phyloP scores from a whole-genome alignment of 805 yeast species.

The Middelhovenomyces tepae region DNA sequence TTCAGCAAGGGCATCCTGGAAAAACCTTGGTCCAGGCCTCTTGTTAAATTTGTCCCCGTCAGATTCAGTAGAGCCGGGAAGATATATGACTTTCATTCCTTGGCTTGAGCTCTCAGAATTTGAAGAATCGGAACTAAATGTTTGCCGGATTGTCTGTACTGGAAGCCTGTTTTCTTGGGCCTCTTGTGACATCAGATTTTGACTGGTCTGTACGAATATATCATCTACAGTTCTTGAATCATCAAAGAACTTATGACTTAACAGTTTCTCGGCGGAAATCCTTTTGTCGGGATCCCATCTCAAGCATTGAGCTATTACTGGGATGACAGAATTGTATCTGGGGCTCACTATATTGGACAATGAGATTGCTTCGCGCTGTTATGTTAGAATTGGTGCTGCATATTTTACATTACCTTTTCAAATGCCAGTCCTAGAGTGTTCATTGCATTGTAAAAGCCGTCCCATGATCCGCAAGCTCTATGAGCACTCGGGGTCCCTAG shows the following conservation, averaged over 20 bases:
- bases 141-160: too few relatives aligned
- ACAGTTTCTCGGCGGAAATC: slow-evolving; percentile 13
- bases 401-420: slow-evolving; percentile 4
- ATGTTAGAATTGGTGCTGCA: not conserved
- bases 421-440: slow-evolving; percentile 13
- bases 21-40: too few relatives aligned
- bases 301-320: slow-evolving; percentile 35
- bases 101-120: too few relatives aligned
- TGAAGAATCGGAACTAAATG: too few relatives aligned
- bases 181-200: too few relatives aligned
- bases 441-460: slow-evolving; percentile 6
- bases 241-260: slow-evolving; percentile 11
- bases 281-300: slow-evolving; percentile 64
- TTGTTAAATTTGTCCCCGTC: too few relatives aligned
- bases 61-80: too few relatives aligned
- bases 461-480: slow-evolving; percentile 14
- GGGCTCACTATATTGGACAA: slow-evolving; percentile 2
- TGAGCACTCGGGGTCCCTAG: slow-evolving; percentile 62
- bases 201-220: too few relatives aligned
- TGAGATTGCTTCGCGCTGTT: slow-evolving; percentile 28
- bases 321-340: slow-evolving; percentile 4
- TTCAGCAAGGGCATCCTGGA: too few relatives aligned
- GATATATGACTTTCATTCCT: too few relatives aligned
- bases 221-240: too few relatives aligned
- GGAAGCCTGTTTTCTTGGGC: too few relatives aligned